These are phyloP conservation scores for Corymbia citriodora DNA, from an alignment of 441 rosid species.

Conservation along the genomic window DNA sequence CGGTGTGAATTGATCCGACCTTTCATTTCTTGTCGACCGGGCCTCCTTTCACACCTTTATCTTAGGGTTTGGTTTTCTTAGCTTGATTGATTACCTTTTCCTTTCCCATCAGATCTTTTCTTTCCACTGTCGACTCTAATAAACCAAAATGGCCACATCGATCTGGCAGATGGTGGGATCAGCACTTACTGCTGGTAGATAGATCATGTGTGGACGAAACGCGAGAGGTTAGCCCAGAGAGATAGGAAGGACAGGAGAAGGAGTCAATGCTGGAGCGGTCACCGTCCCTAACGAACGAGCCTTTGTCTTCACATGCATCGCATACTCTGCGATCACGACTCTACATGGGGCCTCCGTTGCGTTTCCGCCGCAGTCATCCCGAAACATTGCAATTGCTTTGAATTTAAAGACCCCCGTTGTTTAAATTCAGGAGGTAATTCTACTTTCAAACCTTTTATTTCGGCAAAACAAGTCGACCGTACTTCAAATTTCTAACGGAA, in stretches of 20 bases:
- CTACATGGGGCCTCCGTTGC: not conserved
- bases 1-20: not conserved
- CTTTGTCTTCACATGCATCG: not conserved
- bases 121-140: not conserved
- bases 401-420: not conserved
- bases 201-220: not conserved
- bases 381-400: not conserved
- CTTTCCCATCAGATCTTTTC: not conserved
- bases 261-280: not conserved
- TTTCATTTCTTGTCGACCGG: not conserved
- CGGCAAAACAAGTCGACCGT: rapidly evolving
- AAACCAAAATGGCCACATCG: not conserved
- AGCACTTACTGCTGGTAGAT: not conserved
- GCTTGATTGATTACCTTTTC: not conserved
- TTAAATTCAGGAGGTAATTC: not conserved
- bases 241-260: not conserved
- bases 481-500: not conserved
- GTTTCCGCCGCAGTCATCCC: not conserved
- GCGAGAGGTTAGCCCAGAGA: not conserved
- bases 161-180: not conserved
- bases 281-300: not conserved
- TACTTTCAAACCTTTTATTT: not conserved
- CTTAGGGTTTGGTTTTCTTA: not conserved
- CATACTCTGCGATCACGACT: not conserved
- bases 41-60: not conserved